Percentiles rank a stretch among this genome's conserved stretches.
These are phyloP conservation scores for Paraphoma chrysanthemicola DNA, from an alignment of 2,329 filamentous ascomycete genomes.

Conservation along the genomic window DNA sequence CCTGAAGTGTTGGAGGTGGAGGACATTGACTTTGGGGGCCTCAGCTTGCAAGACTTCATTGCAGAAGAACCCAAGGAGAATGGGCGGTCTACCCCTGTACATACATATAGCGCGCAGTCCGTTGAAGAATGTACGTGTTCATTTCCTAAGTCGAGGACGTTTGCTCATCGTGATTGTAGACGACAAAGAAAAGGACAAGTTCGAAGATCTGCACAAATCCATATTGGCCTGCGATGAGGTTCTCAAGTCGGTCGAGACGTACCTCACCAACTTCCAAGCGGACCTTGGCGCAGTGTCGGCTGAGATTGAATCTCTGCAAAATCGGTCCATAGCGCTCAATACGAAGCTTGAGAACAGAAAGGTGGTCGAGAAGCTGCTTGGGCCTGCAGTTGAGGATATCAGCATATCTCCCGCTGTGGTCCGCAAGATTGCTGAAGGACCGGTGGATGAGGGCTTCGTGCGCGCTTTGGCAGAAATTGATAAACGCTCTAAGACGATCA, in stretches of 20 bases:
- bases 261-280: slow-evolving; percentile 89
- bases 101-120: slow-evolving; percentile 65
- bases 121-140: slow-evolving; percentile 73
- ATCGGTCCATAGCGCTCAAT: slow-evolving; percentile 82
- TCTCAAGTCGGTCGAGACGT: slow-evolving; percentile 88
- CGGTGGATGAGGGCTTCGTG: slow-evolving; percentile 89
- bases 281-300: slow-evolving; percentile 91
- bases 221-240: slow-evolving; percentile 92
- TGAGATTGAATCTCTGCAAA: slow-evolving; percentile 93
- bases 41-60: slow-evolving; percentile 78
- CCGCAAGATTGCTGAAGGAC: slow-evolving; percentile 83
- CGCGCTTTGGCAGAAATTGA: slow-evolving; percentile 84
- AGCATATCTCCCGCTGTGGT: slow-evolving; percentile 86
- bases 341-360: slow-evolving; percentile 87
- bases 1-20: slow-evolving; percentile 60
- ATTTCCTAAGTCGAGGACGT: slow-evolving; percentile 21
- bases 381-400: slow-evolving; percentile 88
- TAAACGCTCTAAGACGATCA: slow-evolving; percentile 74
- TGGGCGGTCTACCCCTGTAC: slow-evolving; percentile 46
- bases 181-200: slow-evolving; percentile 81
- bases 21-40: slow-evolving; percentile 78
- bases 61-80: slow-evolving; percentile 42
- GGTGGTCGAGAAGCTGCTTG: slow-evolving; percentile 85
- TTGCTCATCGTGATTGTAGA: slow-evolving; percentile 57
- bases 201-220: slow-evolving; percentile 88